Conservation (phyloP, 805 yeast species). For the Candida sanyiensis region DNA sequence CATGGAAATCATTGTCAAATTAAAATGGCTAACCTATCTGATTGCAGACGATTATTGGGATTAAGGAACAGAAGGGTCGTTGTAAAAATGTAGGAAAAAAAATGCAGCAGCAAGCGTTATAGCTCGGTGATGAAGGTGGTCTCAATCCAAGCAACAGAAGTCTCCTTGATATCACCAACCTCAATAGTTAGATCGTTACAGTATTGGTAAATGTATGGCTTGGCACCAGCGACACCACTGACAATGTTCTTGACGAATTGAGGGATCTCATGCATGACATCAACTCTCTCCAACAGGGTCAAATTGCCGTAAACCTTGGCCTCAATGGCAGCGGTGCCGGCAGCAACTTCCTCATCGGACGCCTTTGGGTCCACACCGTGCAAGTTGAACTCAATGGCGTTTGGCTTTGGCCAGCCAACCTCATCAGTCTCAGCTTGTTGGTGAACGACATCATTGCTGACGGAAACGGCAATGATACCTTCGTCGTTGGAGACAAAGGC, state of each 20-base stretch:
- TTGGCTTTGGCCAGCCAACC: conserved; percentile 91
- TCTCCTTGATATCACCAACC: conserved; percentile 40
- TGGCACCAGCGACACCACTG: conserved; percentile 91
- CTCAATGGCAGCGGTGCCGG: conserved; percentile 32
- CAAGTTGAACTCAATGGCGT: conserved; percentile 53
- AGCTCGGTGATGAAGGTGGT: conserved; percentile 64
- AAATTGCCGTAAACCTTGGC: conserved; percentile 59
- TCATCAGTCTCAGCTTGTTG: conserved; percentile 48
- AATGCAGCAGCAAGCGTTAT: conserved; percentile 8
- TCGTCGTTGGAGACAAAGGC: conserved; percentile 68
- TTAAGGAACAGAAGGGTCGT: background rate
- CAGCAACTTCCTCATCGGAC: conserved; percentile 37
- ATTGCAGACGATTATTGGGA: too few species aligned
- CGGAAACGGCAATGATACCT: conserved; percentile 59
- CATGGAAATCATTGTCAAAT: background rate
- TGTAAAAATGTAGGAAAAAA: too few species aligned
- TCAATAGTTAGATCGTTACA: conserved; percentile 55
- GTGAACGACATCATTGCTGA: conserved; percentile 61
- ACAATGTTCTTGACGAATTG: conserved; percentile 89
- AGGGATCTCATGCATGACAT: conserved; percentile 97
- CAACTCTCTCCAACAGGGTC: conserved; percentile 79
- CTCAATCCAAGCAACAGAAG: conserved; percentile 69
- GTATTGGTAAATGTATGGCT: conserved; percentile 94
- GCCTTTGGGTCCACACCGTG: conserved; percentile 43
- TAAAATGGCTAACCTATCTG: background rate